Conservation (phyloP, 495 filamentous ascomycete genomes). For the Chaetomidium leptoderma region DNA sequence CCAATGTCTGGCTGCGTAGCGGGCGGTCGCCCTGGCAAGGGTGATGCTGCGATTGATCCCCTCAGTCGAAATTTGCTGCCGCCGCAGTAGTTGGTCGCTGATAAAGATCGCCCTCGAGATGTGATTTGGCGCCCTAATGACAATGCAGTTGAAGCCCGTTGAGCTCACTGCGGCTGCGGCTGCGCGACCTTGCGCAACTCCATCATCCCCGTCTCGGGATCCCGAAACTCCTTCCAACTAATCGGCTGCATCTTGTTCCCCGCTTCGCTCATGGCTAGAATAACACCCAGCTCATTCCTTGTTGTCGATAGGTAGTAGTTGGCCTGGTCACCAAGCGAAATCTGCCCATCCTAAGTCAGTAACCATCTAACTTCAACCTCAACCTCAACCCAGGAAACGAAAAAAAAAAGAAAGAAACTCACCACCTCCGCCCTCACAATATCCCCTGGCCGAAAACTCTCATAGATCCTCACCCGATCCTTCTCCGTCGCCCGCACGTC, state of each 20-base stretch:
- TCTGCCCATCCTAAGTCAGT: constrained; percentile 41
- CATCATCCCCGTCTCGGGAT: constrained; percentile 69
- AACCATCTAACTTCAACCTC: background rate
- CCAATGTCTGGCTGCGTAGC: background rate
- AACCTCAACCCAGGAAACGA: background rate
- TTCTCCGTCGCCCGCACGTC: constrained; percentile 95
- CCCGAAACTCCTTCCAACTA: constrained; percentile 90
- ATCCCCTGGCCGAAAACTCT: constrained; percentile 91
- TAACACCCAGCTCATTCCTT: constrained; percentile 84
- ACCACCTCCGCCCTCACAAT: constrained; percentile 84
- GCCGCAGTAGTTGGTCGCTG: background rate
- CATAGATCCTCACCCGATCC: constrained; percentile 83
- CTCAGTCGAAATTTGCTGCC: background rate
- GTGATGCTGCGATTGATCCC: background rate
- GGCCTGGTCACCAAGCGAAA: constrained; percentile 85
- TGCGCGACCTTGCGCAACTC: constrained; percentile 92
- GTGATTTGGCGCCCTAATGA: background rate
- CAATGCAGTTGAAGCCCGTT: background rate
- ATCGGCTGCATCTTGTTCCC: constrained; percentile 88
- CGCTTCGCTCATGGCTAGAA: constrained; percentile 85
- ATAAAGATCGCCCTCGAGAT: background rate
- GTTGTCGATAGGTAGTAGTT: constrained; percentile 92
- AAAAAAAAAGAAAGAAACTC: constrained; percentile 36
- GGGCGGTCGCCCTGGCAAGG: background rate
- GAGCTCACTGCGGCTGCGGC: constrained; percentile 49